Evolutionary conservation across 2,329 filamentous ascomycete species (phyloP).

Genomic region (Fonsecaea monophora): DNA sequence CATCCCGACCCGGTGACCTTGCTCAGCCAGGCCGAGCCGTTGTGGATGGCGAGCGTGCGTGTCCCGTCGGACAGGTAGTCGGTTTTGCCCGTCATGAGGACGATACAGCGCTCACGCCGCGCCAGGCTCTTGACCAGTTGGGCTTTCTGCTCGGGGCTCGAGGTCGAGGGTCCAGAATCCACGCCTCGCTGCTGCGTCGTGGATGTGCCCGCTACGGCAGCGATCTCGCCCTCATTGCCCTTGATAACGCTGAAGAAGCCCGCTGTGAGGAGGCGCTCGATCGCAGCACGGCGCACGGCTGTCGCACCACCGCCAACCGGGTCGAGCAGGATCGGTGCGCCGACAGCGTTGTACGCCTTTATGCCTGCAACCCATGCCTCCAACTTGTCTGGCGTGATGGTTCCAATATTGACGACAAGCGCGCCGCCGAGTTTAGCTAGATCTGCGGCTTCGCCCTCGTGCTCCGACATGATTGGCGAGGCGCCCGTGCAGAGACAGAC

Average conservation of each 20-base stretch:
- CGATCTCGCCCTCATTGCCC: constrained; percentile 89
- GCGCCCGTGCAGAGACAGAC: constrained; percentile 80
- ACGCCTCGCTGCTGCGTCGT: constrained; percentile 77
- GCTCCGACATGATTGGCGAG: constrained; percentile 93
- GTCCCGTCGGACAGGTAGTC: constrained; percentile 80
- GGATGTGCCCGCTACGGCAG: constrained; percentile 68
- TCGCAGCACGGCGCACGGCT: constrained; percentile 71
- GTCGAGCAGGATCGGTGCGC: constrained; percentile 80
- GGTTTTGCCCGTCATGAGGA: constrained; percentile 80
- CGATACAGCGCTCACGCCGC: constrained; percentile 69
- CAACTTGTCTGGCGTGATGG: constrained; percentile 76
- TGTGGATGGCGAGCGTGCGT: constrained; percentile 71
- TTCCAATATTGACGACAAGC: constrained; percentile 94
- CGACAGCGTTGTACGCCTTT: constrained; percentile 77
- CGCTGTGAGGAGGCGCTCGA: constrained; percentile 71
- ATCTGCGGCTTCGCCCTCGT: constrained; percentile 80
- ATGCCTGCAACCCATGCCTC: constrained; percentile 76
- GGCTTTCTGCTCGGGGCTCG: constrained; percentile 63
- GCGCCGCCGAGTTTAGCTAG: constrained; percentile 77
- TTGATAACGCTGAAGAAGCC: constrained; percentile 91
- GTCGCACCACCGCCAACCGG: constrained; percentile 92
- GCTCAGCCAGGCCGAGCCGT: constrained; percentile 71
- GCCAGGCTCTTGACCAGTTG: constrained; percentile 71
- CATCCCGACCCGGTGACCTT: constrained; percentile 72
- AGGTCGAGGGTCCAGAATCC: constrained; percentile 70